Base-by-base conservation (phyloP, 2,329 filamentous ascomycete species). In the Elsinoe ampelina region DNA sequence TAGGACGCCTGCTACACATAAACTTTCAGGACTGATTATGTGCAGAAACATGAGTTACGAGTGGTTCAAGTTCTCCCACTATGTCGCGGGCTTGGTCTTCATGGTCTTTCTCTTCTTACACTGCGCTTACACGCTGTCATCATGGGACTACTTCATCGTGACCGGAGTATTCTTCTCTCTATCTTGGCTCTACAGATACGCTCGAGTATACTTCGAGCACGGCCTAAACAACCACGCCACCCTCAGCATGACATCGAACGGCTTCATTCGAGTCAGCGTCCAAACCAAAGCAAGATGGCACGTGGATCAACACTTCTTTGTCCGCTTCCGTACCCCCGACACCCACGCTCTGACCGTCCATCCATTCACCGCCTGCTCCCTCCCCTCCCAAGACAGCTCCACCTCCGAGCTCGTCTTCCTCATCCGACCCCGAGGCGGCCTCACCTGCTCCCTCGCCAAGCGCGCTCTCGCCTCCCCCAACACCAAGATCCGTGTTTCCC, bases 61-160 rank as follows among this genome's bases (percentile, higher is more conserved):
- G 70, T 60, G 86, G 0, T 89, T 87, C 65, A 78, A 88, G 13
- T 63, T 82, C 3, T 85, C 88, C 67, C 85, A 89, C 65, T 71
- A 87, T 22, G 66, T 80, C 13, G 79, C 81, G 2, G 82, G 82
- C 57, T 74, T 79, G 26, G 64, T 84, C 20, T 79, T 88, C 63
- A 70, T 87, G 38, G 85, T 79, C 71, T 73, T 85, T 39, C 68
- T 86, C 8, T 81, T 84, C 63, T 34, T 50, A 13, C 45, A 50
- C 70, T 77, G 39, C 85, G 88, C 65, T 76, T 85, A 2, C 84
- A 85, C 1, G 63, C 64, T 1, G 75, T 84, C 2, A 73, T 86
- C 39, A 79, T 75, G 50, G 78, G 77, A 83, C 67, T 84, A 83
- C 64, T 83, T 84, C 63, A 77, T 84, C 59, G 80, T 77, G 1